These are phyloP conservation scores for Lactarius deliciosus DNA, from an alignment of 768 basidiomycete species.

Conservation along the genomic window DNA sequence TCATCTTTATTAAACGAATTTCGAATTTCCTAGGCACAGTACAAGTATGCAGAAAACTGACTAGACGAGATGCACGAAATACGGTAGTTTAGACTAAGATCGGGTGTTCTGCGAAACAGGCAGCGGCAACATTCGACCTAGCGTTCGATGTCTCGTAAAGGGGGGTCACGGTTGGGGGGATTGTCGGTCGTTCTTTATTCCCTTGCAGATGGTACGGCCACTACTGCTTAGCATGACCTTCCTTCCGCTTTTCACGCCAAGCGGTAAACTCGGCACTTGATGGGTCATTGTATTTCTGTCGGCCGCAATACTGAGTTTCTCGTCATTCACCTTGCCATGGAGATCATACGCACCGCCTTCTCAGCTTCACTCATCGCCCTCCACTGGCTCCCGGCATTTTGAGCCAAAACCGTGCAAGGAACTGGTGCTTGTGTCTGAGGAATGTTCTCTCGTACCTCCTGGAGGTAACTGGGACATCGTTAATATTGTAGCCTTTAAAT, in stretches of 20 bases:
- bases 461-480: background rate
- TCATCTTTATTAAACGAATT: background rate
- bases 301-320: background rate
- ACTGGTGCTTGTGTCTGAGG: background rate
- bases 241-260: constrained; percentile 16
- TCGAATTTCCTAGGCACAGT: background rate
- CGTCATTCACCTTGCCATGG: background rate
- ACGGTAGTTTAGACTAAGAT: background rate
- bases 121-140: background rate
- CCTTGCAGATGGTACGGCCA: background rate
- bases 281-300: constrained; percentile 15
- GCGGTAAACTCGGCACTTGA: constrained; percentile 5
- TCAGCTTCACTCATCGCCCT: constrained; percentile 20
- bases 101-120: background rate
- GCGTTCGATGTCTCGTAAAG: background rate
- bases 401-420: background rate
- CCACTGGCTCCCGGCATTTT: constrained; percentile 2
- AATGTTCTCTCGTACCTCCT: background rate
- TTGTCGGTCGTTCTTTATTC: background rate
- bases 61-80: background rate
- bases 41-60: background rate
- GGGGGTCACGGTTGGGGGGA: background rate
- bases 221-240: constrained; percentile 2
- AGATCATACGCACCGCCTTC: constrained; percentile 28
- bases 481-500: background rate